phyloP scores from a whole-genome alignment of 371 early-diverging fungal genomes.

The Blakeslea trispora region DNA sequence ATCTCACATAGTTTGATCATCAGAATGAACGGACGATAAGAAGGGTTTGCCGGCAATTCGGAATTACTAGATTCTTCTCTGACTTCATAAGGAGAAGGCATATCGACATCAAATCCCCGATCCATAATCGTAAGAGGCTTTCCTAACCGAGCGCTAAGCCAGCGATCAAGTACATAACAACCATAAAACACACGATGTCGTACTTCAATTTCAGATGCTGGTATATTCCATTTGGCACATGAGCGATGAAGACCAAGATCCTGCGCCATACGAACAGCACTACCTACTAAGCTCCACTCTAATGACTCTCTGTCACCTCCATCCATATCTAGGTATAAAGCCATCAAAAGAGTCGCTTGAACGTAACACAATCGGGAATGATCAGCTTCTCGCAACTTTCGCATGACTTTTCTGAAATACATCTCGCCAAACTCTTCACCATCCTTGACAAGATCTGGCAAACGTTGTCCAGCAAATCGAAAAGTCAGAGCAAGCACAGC shows the following conservation, averaged over 20 bases:
- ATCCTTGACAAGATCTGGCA: conserved; percentile 19
- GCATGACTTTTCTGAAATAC: conserved; percentile 35
- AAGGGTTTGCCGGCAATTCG: conserved; percentile 8
- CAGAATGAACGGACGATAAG: conserved; percentile 32
- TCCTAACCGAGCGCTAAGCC: conserved; percentile 46
- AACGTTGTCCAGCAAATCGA: conserved; percentile 25
- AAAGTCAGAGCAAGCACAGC: conserved; percentile 50
- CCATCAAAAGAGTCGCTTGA: conserved; percentile 36
- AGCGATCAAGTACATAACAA: conserved; percentile 60
- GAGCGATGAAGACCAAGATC: conserved; percentile 68
- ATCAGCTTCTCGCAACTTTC: conserved; percentile 26
- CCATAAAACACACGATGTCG: conserved; percentile 66
- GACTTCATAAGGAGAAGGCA: conserved; percentile 31
- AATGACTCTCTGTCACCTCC: conserved; percentile 35
- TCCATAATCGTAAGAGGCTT: conserved; percentile 51
- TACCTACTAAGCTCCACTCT: conserved; percentile 57
- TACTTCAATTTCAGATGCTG: conserved; percentile 55
- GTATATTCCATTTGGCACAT: conserved; percentile 50
- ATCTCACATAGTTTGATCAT: conserved; percentile 40
- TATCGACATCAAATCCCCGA: conserved; percentile 45
- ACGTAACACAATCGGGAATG: conserved; percentile 34
- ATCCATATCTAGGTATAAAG: conserved; percentile 39
- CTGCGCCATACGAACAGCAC: conserved; percentile 67
- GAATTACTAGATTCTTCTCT: conserved; percentile 11
- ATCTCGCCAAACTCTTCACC: conserved; percentile 30